Evolutionary conservation across 169 alveolate species (phyloP).

Genomic region (Babesia bovis): DNA sequence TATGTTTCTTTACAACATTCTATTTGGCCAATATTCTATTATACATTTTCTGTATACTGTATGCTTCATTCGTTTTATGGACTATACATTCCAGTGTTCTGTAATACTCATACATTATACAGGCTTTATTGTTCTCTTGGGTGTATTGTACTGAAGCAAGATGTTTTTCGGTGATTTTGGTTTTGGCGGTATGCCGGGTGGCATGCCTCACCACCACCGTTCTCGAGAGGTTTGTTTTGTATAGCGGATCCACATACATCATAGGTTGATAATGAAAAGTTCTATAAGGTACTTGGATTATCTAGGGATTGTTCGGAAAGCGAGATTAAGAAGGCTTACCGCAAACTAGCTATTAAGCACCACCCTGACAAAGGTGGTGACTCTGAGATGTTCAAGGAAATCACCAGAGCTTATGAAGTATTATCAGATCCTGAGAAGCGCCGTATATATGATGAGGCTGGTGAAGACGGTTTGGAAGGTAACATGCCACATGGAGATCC

Average conservation of each 20-base stretch:
- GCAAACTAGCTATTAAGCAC: constrained; percentile 91
- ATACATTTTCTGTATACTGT: no score
- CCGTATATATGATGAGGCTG: constrained; percentile 94
- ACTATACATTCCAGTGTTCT: no score
- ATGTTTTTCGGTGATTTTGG: constrained; percentile 69
- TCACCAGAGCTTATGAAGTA: constrained; percentile 96
- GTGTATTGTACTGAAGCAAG: no score
- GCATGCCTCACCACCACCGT: constrained; percentile 65
- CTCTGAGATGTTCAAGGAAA: constrained; percentile 94
- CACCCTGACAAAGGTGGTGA: constrained; percentile 99
- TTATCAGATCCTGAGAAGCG: constrained; percentile 95
- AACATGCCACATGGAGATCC: constrained; percentile 85
- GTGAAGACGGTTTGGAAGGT: constrained; percentile 97
- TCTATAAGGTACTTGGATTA: constrained; percentile 82
- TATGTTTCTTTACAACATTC: no score
- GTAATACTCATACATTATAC: no score
- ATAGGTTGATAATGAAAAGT: constrained; percentile 81
- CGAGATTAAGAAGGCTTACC: constrained; percentile 94
- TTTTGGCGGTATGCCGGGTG: constrained; percentile 70
- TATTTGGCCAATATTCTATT: no score
- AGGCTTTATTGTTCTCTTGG: no score
- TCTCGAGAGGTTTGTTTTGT: constrained; percentile 52
- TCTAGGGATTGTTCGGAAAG: constrained; percentile 83
- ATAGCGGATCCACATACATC: constrained; percentile 4
- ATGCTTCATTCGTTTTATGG: no score